Evolutionary conservation across 2,329 filamentous ascomycete genomes (phyloP), one percentile per base, ranked within the genome.

Genomic region (Penicillium sp.): DNA sequence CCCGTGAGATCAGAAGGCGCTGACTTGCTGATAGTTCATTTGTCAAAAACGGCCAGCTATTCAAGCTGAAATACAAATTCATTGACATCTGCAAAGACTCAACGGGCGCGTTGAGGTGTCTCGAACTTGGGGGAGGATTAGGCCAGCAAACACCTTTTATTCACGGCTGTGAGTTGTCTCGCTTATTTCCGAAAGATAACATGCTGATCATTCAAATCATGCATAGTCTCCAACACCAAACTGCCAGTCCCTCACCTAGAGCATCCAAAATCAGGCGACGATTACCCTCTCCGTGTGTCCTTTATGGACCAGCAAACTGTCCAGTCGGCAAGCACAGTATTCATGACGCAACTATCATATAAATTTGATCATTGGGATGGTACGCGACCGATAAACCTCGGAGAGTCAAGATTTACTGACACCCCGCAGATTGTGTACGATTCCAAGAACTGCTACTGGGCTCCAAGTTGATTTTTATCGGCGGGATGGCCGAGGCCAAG

Each of bases 251-350:
- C 75, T 15, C 75, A 78, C 54, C 64, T 78, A 41, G 75, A 78
- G 58, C 73, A 77, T 53, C 75, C 75, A 2, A 75, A 74, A 58
- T 65, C 71, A 15, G 65, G 65, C 11, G 62, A 66, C 16, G 69
- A 73, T 31, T 67, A 63, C 19, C 71, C 74, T 4, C 69, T 75
- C 5, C 70, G 75, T 27, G 66, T 78, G 9, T 76, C 74, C 2
- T 78, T 78, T 50, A 66, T 78, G 19, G 75, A 77, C 23, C 72
- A 76, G 29, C 75, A 78, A 58, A 77, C 73, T n/a, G 68, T 78
- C 0, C 75, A 77, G 40, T 71, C 71, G 5, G 71, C 65, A 3
- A 62, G 70, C 21, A 72, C 71, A 1, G 63, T 76, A 10, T 78
- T 78, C 50, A 70, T 68, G 50, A 75, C 75, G 7, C 73, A 77